phyloP scores from a whole-genome alignment of 2,329 filamentous ascomycete species.

The Coniochaeta pulveracea region DNA sequence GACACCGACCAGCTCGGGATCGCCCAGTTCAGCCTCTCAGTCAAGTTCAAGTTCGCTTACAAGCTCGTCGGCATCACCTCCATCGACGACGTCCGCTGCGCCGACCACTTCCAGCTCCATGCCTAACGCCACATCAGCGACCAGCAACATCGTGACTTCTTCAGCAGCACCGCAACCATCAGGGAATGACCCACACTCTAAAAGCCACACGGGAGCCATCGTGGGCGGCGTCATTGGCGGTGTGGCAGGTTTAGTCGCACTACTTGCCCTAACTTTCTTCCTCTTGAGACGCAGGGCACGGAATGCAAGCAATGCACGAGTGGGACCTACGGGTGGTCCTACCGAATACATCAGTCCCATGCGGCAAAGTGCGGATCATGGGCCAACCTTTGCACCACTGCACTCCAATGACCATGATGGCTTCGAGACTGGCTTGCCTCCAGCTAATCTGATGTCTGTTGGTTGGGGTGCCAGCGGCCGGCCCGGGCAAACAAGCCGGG shows the following conservation, averaged over 20 bases:
- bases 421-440: constrained; percentile 15
- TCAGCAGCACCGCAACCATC: constrained; percentile 10
- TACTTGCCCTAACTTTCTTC: constrained; percentile 30
- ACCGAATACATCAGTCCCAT: constrained; percentile 28
- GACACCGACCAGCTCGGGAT: constrained; percentile 4
- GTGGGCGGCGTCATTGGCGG: constrained; percentile 43
- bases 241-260: constrained; percentile 30
- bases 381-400: constrained; percentile 26
- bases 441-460: constrained; percentile 1
- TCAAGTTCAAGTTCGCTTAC: constrained; percentile 6
- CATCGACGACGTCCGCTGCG: constrained; percentile 7
- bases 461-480: neutral
- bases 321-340: constrained; percentile 19
- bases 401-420: constrained; percentile 21
- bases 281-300: constrained; percentile 26
- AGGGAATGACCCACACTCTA: constrained; percentile 12
- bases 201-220: constrained; percentile 33
- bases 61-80: constrained; percentile 6
- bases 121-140: constrained; percentile 6
- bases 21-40: constrained; percentile 7
- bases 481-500: too few species aligned
- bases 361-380: constrained; percentile 5
- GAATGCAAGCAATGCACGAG: constrained; percentile 21
- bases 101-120: constrained; percentile 3
- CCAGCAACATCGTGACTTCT: constrained; percentile 9